These are phyloP conservation scores for Podaxis sp. DNA, from an alignment of 768 basidiomycete genomes.

Conservation along the genomic window DNA sequence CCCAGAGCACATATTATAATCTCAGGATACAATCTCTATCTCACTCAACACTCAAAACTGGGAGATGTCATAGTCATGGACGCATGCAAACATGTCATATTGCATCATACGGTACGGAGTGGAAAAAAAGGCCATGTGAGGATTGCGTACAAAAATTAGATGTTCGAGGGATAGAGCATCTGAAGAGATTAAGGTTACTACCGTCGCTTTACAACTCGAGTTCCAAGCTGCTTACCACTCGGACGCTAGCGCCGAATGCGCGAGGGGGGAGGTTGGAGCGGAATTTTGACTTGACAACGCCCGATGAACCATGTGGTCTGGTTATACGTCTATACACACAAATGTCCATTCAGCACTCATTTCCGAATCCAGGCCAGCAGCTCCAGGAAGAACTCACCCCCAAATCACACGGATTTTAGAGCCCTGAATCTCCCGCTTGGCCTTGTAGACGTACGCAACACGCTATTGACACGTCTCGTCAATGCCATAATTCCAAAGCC, in stretches of 20 bases:
- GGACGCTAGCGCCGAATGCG: conserved; percentile 88
- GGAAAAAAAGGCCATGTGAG: conserved; percentile 28
- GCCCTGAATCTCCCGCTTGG: conserved; percentile 90
- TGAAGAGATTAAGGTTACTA: conserved; percentile 23
- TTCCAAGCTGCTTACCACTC: conserved; percentile 60
- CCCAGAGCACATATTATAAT: neutral
- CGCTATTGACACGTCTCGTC: conserved; percentile 46
- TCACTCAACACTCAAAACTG: neutral
- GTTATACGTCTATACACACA: conserved; percentile 71
- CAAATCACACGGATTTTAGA: conserved; percentile 97
- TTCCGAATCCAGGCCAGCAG: neutral
- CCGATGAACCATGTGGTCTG: conserved; percentile 89
- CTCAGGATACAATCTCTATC: neutral
- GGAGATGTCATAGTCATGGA: conserved; percentile 18
- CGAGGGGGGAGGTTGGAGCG: conserved; percentile 90
- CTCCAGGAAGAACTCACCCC: conserved; percentile 58
- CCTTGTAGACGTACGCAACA: conserved; percentile 97
- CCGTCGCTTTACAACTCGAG: neutral
- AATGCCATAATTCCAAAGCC: neutral
- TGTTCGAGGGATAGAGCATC: conserved; percentile 93
- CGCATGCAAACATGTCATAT: conserved; percentile 43
- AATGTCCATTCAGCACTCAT: neutral
- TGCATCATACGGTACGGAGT: conserved; percentile 37
- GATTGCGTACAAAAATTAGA: conserved; percentile 41
- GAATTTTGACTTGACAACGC: conserved; percentile 98